Evolutionary conservation across 352 stramenopile species (phyloP).

Genomic region (Phytopythium cucurbitacearum): DNA sequence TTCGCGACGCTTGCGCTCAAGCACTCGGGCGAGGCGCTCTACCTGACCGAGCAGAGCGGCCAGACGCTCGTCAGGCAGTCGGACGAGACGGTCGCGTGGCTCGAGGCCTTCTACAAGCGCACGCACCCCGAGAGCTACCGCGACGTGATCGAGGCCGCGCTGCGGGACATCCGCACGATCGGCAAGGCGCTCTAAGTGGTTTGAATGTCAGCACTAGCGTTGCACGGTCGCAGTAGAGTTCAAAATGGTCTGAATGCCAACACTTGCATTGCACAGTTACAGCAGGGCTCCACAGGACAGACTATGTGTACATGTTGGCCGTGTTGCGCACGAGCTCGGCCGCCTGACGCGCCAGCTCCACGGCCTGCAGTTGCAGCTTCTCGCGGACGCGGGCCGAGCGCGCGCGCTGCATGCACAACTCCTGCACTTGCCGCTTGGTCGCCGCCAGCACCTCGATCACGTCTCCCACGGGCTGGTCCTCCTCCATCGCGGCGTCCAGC

Average conservation of each 20-base stretch:
- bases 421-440: conserved; percentile 33
- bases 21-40: conserved; percentile 25
- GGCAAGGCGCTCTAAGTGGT: conserved; percentile 13
- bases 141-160: conserved; percentile 11
- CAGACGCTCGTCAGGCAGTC: conserved; percentile 25
- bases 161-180: conserved; percentile 21
- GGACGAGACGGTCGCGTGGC: conserved; percentile 15
- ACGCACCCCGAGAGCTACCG: conserved; percentile 33
- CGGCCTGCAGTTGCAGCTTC: conserved; percentile 59
- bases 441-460: conserved; percentile 58
- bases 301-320: conserved; percentile 27
- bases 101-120: conserved; percentile 24
- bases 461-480: conserved; percentile 45
- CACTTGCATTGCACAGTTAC: no score
- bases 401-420: conserved; percentile 46
- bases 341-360: conserved; percentile 52
- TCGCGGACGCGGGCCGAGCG: conserved; percentile 65
- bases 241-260: no score
- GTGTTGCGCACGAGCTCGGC: conserved; percentile 68
- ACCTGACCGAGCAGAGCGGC: conserved; percentile 26
- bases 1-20: conserved; percentile 24
- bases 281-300: no score
- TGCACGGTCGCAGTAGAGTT: no score
- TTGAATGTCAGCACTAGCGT: no score
- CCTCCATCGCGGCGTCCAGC: conserved; percentile 5